These are phyloP conservation scores for Pseudogymnoascus sp. DNA, from an alignment of 2,329 filamentous ascomycete species.

Conservation along the genomic window DNA sequence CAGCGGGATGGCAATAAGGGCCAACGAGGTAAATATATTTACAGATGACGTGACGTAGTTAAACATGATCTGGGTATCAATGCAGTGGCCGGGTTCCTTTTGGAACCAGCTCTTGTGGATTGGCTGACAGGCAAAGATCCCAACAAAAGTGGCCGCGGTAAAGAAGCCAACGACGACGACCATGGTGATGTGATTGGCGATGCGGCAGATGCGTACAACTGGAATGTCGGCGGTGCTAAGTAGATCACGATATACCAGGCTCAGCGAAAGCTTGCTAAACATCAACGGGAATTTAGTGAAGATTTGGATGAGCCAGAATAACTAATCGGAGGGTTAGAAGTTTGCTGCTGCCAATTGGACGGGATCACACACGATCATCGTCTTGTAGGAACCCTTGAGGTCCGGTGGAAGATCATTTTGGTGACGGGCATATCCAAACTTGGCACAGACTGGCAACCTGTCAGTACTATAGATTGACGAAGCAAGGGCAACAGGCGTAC, in stretches of 20 bases:
- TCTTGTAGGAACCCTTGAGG: background rate
- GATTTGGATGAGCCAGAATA: constrained; percentile 13
- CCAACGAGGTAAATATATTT: constrained; percentile 12
- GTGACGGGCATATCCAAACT: constrained; percentile 3
- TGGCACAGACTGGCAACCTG: background rate
- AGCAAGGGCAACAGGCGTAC: background rate
- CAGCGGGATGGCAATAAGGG: constrained; percentile 11
- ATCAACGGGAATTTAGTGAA: constrained; percentile 13
- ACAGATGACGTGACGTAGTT: constrained; percentile 9
- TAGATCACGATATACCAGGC: constrained; percentile 9
- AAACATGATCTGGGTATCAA: constrained; percentile 10
- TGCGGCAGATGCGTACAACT: constrained; percentile 9
- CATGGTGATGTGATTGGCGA: constrained; percentile 8
- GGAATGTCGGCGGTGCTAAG: constrained; percentile 6
- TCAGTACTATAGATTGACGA: background rate
- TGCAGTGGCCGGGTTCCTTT: constrained; percentile 5
- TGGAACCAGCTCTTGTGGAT: constrained; percentile 8
- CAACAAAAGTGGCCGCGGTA: constrained; percentile 8
- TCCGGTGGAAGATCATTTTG: background rate
- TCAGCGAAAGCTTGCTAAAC: constrained; percentile 12
- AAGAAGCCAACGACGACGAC: constrained; percentile 8
- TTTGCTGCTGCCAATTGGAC: no score
- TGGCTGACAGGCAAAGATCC: constrained; percentile 8
- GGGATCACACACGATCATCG: background rate
- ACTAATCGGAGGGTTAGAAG: background rate